Evolutionary conservation across 495 filamentous ascomycete species (phyloP), one percentile per base, ranked within the genome.

Genomic region (Penicillium chermesinum): DNA sequence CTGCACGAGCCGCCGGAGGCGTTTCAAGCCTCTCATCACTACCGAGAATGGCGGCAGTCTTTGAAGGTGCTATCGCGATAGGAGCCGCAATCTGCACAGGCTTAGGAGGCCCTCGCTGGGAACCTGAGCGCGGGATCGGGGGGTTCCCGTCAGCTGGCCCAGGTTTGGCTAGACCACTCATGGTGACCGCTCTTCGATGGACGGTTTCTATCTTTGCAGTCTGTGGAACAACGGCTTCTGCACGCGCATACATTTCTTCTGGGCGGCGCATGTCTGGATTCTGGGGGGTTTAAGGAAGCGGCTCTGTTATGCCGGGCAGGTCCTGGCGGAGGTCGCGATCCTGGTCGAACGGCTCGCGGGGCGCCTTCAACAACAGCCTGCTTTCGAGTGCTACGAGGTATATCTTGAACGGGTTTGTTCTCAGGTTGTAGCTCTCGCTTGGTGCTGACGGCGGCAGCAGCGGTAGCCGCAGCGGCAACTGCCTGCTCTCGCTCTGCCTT

Each of bases 101-200:
- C 22, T 27, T 47, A 19, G 42, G 17, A 32, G 48, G 44, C 2
- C 34, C 47, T 38, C 47, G 35, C 15, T 58, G 54, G 33, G 60
- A 58, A 13, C 55, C 22, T n/a, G 57, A 55, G 15, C 48, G 52
- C 13, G 40, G 37, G 14, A 50, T 48, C 12, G 13, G 35, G 14
- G 49, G 34, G 27, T 20, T 50, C 2, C 50, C 43, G 8, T 30
- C 50, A 38, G 44, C 22, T 2, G 44, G 52, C 3, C 25, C 49
- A 25, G 50, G 48, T 19, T 60, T 62, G 22, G 56, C 43, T 18
- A 48, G 55, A 14, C 56, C 56, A 42, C 57, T 67, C 40, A 69
- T 49, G 21, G 66, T 61, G 14, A 64, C 61, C n/a, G 66, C 53
- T 33, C 61, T 53, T 44, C 55, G 59, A 12, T 64, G 57, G 18